phyloP scores from a whole-genome alignment of 2,329 filamentous ascomycete species.

The Salinomyces thailandicus region DNA sequence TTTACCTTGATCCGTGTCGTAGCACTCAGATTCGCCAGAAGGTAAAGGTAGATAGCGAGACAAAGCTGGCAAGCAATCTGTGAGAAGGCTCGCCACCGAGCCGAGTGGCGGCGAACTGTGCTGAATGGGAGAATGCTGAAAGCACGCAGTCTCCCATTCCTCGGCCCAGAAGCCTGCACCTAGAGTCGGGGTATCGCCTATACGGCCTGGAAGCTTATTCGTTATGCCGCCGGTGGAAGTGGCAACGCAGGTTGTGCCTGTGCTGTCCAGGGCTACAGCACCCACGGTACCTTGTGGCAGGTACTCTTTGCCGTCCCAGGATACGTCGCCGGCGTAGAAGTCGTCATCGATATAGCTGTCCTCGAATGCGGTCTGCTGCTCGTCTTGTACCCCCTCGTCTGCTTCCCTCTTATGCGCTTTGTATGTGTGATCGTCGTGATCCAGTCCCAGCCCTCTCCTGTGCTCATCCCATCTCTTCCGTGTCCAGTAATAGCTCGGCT shows the following conservation, averaged over 20 bases:
- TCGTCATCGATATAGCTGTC: neutral
- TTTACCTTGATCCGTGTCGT: no score
- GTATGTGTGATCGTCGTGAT: constrained; percentile 27
- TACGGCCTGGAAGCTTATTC: constrained; percentile 75
- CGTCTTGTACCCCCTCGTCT: neutral
- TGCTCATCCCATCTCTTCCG: constrained; percentile 71
- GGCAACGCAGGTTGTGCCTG: constrained; percentile 59
- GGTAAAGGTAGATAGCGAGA: constrained; percentile 11
- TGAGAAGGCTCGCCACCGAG: constrained; percentile 6
- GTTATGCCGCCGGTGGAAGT: constrained; percentile 68
- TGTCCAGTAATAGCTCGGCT: constrained; percentile 67
- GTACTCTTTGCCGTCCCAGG: constrained; percentile 54
- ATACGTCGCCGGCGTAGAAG: constrained; percentile 20
- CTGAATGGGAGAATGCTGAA: neutral
- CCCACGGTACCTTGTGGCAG: constrained; percentile 78
- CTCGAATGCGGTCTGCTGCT: neutral
- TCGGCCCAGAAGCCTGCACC: constrained; percentile 89
- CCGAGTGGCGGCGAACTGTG: neutral
- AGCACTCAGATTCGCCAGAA: no score
- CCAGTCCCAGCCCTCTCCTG: constrained; percentile 43
- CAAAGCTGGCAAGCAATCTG: constrained; percentile 17
- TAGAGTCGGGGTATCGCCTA: constrained; percentile 75
- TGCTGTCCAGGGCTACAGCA: constrained; percentile 67
- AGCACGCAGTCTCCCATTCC: constrained; percentile 47
- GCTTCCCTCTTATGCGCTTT: constrained; percentile 34